A percentile compares a stretch with the other conserved stretches of the same genome.
These are phyloP conservation scores for Grifola frondosa DNA, from an alignment of 1,284 basidiomycete species.

Conservation along the genomic window DNA sequence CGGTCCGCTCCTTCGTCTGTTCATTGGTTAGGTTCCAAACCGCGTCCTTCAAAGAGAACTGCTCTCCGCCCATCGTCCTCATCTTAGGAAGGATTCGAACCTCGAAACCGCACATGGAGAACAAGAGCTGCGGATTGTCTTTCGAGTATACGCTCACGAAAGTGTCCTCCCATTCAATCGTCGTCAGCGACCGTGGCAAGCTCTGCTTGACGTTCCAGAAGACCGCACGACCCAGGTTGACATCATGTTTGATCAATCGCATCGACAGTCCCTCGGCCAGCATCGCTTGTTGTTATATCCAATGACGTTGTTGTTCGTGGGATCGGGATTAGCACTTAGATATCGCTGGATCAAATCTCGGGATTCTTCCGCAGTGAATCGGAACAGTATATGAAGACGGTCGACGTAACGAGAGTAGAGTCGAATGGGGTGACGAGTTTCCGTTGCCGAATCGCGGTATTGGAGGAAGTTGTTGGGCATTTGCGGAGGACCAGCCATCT, in stretches of 20 bases:
- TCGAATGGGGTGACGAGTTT: conserved; percentile 92
- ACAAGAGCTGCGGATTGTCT: conserved; percentile 96
- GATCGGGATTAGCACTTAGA: conserved; percentile 95
- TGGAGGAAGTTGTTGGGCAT: conserved; percentile 97
- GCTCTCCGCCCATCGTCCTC: conserved; percentile 91
- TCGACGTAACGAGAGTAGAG: conserved; percentile 96
- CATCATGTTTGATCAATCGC: conserved; percentile 99
- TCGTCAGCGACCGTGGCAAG: conserved; percentile 92
- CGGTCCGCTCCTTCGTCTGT: conserved; percentile 95
- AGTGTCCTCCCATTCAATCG: conserved; percentile 98
- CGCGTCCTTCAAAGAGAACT: conserved; percentile 94
- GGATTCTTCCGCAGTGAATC: conserved; percentile 97
- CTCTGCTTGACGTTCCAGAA: conserved; percentile 99
- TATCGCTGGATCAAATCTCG: conserved; percentile 98
- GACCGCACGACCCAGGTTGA: conserved; percentile 96
- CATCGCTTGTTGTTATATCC: conserved; percentile 99
- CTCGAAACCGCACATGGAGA: conserved; percentile 99
- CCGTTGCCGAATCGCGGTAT: conserved; percentile 89
- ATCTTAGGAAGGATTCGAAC: conserved; percentile 96
- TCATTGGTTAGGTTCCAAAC: conserved; percentile 98
- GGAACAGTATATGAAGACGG: conserved; percentile 91
- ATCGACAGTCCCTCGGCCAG: conserved; percentile 99
- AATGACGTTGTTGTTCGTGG: conserved; percentile 98
- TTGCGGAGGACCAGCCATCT: conserved; percentile 95
- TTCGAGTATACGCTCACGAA: conserved; percentile 96